Evolutionary conservation across 2,329 filamentous ascomycete species (phyloP).

Genomic region (Hypoxylon rubiginosum): DNA sequence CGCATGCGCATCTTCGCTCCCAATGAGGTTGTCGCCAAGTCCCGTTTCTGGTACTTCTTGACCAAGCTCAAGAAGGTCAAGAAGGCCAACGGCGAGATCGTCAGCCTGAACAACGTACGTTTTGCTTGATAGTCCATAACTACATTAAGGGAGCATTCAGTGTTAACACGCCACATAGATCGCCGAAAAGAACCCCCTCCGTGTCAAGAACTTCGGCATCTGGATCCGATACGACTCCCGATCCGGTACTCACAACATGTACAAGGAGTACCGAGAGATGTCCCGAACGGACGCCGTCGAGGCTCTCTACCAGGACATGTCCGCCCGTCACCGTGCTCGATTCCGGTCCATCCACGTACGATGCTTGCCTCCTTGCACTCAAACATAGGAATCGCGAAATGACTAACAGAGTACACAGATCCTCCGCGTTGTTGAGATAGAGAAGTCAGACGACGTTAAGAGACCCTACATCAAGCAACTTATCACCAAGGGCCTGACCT

Average conservation of each 20-base stretch:
- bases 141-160: not conserved
- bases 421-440: slow-evolving; percentile 96
- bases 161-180: slow-evolving; percentile 70
- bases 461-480: slow-evolving; percentile 99
- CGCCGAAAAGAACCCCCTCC: slow-evolving; percentile 97
- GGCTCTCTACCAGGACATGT: slow-evolving; percentile 99
- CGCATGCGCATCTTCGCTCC: slow-evolving; percentile 99
- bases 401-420: slow-evolving; percentile 72
- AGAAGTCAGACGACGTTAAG: slow-evolving; percentile 95
- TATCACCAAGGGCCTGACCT: slow-evolving; percentile 92
- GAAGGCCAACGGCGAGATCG: slow-evolving; percentile 99
- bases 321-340: slow-evolving; percentile 96
- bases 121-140: slow-evolving; percentile 6
- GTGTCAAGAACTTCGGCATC: slow-evolving; percentile 99
- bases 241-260: slow-evolving; percentile 99
- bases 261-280: slow-evolving; percentile 99
- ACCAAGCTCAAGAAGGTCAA: slow-evolving; percentile 99
- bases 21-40: slow-evolving; percentile 98
- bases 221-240: slow-evolving; percentile 99
- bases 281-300: slow-evolving; percentile 95
- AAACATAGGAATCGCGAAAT: slow-evolving; percentile 9
- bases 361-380: not conserved
- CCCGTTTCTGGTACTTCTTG: slow-evolving; percentile 99
- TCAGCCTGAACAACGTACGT: slow-evolving; percentile 94
- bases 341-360: slow-evolving; percentile 99